Conservation (phyloP, 805 yeast genomes). For the Scheffersomyces stipitis region DNA sequence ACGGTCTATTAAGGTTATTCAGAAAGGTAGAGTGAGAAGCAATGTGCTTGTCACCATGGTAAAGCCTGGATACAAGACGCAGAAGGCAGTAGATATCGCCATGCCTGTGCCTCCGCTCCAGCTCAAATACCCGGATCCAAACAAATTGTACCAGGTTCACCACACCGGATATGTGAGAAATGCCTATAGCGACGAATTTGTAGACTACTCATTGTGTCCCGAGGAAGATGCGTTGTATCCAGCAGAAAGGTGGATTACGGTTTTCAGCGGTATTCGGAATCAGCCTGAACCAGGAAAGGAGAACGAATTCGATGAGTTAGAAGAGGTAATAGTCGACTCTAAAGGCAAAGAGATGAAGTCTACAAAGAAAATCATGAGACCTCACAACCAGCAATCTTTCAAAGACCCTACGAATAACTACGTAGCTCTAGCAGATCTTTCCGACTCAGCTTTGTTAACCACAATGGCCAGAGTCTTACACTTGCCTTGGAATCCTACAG, state of each 20-base stretch:
- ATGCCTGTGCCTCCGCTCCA: constrained; percentile 6
- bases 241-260: constrained; percentile 40
- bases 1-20: constrained; percentile 55
- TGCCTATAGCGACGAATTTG: constrained; percentile 38
- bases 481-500: constrained; percentile 43
- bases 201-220: constrained; percentile 31
- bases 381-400: constrained; percentile 19
- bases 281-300: constrained; percentile 10
- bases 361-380: constrained; percentile 7
- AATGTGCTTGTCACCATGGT: constrained; percentile 50
- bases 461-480: constrained; percentile 42
- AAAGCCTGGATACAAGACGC: constrained; percentile 13
- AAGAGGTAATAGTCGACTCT: background rate
- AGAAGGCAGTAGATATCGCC: background rate
- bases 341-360: background rate
- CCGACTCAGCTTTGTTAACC: constrained; percentile 41
- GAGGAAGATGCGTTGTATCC: constrained; percentile 31
- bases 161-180: constrained; percentile 41
- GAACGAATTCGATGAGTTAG: background rate
- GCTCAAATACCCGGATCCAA: constrained; percentile 26
- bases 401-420: constrained; percentile 27
- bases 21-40: constrained; percentile 50
- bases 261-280: constrained; percentile 36
- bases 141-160: constrained; percentile 19
- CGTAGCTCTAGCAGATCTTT: constrained; percentile 37